A percentile compares a stretch with the other conserved stretches of the same genome.
Conservation (phyloP, 768 basidiomycete genomes). For the Lactifluus volemus region DNA sequence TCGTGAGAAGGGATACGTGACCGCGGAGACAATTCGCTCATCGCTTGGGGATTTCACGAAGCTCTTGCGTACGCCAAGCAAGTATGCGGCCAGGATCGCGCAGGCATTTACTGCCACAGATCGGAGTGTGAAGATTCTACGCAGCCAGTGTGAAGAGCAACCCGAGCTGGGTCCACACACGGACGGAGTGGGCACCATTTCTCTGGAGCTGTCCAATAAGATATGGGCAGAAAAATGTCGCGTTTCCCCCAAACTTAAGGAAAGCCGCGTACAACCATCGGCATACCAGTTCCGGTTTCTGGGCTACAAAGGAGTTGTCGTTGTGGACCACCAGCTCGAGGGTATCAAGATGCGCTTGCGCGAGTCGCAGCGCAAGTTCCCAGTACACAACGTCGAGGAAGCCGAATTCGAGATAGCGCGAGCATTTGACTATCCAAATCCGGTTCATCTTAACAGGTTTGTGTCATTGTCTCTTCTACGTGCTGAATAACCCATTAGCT, state of each 20-base stretch:
- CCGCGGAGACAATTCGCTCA: slow-evolving; percentile 49
- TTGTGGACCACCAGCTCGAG: slow-evolving; percentile 48
- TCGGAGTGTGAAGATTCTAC: slow-evolving; percentile 49
- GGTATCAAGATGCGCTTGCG: slow-evolving; percentile 65
- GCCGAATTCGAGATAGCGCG: slow-evolving; percentile 66
- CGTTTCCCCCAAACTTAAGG: slow-evolving; percentile 19
- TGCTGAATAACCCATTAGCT: background rate
- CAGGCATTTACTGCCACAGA: slow-evolving; percentile 83
- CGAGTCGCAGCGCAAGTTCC: slow-evolving; percentile 70
- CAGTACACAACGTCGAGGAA: slow-evolving; percentile 35
- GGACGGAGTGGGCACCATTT: slow-evolving; percentile 78
- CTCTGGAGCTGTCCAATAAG: slow-evolving; percentile 41
- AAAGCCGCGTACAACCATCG: background rate
- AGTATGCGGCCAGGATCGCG: slow-evolving; percentile 73
- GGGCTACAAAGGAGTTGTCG: slow-evolving; percentile 74
- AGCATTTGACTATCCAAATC: slow-evolving; percentile 50
- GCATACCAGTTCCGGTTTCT: slow-evolving; percentile 78
- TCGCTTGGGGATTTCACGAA: slow-evolving; percentile 61
- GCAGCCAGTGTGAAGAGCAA: slow-evolving; percentile 54
- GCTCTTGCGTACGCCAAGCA: slow-evolving; percentile 45
- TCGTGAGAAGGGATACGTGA: slow-evolving; percentile 35
- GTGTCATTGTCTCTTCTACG: background rate
- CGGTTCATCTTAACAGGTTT: slow-evolving; percentile 67
- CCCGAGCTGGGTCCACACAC: slow-evolving; percentile 57
- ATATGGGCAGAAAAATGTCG: slow-evolving; percentile 53